Evolutionary conservation across 1,284 basidiomycete species (phyloP), one percentile per base, ranked within the genome.

Genomic region (Melampsora larici-populina): DNA sequence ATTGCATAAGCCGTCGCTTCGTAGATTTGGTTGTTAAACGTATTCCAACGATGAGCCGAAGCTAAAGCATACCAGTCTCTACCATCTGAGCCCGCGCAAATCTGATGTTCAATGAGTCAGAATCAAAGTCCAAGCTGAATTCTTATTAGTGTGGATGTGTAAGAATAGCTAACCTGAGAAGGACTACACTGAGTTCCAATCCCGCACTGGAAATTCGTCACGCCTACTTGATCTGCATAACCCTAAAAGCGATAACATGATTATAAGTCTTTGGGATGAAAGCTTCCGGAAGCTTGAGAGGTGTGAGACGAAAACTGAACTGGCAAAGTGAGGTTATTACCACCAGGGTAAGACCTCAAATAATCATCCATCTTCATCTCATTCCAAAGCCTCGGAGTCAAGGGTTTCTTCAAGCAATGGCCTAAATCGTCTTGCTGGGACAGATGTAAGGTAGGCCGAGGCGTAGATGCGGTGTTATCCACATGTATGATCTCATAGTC

Each of bases 1-100:
- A 76, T 31, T 7, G 73, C 73, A 36, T 76, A 76, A 26, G 73
- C 73, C 24, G 73, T 76, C 26, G 73, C 73, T 60, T 76, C 73
- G 55, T 76, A 76, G 21, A 76, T 68, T 46, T 76, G 73, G 36
- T 76, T 76, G 13, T 58, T 64, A 49, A 76, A 68, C 1, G 73
- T 76, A 46, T 76, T 76, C 33, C 64, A 76, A 33, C 66, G 51
- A 33, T 76, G 73, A 9, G 66, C 66, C 18, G 73, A 49, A 40
- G 66, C 73, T 48, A 76, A 48, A 21, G 73, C 73, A 63, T 68
- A 76, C 73, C 73, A 76, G 29, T 76, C 73, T 58, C 65, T 49
- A 24, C 60, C 51, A 26, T 76, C 49, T 31, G 68, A 43, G 17
- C 55, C 73, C n/a, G 58, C 11, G 29, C 73, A 76, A 51, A 51